These are phyloP conservation scores for Mycena indigotica DNA, from an alignment of 768 basidiomycete genomes.

Conservation along the genomic window DNA sequence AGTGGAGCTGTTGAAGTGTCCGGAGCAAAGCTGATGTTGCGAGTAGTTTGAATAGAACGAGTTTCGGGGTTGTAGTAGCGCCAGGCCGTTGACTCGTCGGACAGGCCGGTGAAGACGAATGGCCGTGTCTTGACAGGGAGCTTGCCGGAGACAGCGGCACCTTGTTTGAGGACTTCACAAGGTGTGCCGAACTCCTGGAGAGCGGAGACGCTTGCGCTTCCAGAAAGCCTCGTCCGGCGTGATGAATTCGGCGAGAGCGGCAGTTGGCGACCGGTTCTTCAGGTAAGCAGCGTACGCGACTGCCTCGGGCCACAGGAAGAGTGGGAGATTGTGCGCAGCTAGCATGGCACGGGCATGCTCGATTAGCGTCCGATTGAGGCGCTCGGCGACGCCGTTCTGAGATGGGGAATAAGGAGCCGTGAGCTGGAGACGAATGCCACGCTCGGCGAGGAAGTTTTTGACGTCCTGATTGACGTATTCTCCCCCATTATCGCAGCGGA, in stretches of 20 bases:
- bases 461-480: constrained; percentile 19
- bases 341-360: constrained; percentile 27
- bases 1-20: not conserved
- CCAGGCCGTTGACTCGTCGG: constrained; percentile 28
- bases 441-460: constrained; percentile 5
- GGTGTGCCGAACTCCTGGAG: constrained; percentile 24
- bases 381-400: constrained; percentile 35
- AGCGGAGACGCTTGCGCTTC: constrained; percentile 17
- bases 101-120: constrained; percentile 16
- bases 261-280: constrained; percentile 17
- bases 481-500: constrained; percentile 14
- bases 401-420: constrained; percentile 31
- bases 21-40: constrained; percentile 30
- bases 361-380: constrained; percentile 26
- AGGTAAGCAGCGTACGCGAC: constrained; percentile 23
- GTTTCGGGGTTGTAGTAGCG: constrained; percentile 26
- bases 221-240: constrained; percentile 35
- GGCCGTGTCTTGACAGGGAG: constrained; percentile 9
- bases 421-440: constrained; percentile 26
- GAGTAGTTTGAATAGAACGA: constrained; percentile 25
- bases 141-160: constrained; percentile 11
- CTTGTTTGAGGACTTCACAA: constrained; percentile 26
- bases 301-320: constrained; percentile 22
- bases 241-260: constrained; percentile 1
- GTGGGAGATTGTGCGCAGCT: constrained; percentile 6